Percentiles rank a stretch among this genome's conserved stretches.
Conservation (phyloP, 192 early-diverging fungal genomes). For the Phlyctochytrium arcticum region DNA sequence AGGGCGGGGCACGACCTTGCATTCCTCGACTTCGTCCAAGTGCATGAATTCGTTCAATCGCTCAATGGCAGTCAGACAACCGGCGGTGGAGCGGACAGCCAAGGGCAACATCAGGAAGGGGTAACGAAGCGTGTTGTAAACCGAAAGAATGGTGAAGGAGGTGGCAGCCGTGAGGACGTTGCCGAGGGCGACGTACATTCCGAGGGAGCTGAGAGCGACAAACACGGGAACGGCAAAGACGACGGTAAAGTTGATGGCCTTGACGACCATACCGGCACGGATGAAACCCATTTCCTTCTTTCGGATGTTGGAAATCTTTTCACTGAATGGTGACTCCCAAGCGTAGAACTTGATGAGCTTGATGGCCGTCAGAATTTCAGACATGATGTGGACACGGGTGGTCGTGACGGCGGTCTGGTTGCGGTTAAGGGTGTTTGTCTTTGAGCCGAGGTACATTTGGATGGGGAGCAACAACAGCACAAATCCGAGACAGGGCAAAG, state of each 20-base stretch:
- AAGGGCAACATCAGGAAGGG: constrained; percentile 67
- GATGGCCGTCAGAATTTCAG: constrained; percentile 68
- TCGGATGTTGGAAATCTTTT: constrained; percentile 55
- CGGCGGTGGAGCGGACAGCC: constrained; percentile 52
- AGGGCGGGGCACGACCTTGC: constrained; percentile 6
- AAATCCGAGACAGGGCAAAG: constrained; percentile 50
- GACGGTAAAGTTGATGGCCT: constrained; percentile 57
- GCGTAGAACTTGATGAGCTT: constrained; percentile 76
- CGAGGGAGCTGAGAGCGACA: constrained; percentile 41
- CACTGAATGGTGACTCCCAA: constrained; percentile 65
- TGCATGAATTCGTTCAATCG: constrained; percentile 50
- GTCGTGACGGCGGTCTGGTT: constrained; percentile 54
- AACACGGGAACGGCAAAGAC: constrained; percentile 62
- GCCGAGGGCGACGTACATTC: constrained; percentile 27
- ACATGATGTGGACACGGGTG: constrained; percentile 66
- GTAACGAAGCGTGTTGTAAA: constrained; percentile 69
- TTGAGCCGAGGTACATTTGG: constrained; percentile 53
- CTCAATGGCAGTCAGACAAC: constrained; percentile 49
- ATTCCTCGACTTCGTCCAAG: constrained; percentile 46
- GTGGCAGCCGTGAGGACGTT: constrained; percentile 45
- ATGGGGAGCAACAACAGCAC: constrained; percentile 57
- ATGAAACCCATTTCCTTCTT: constrained; percentile 52
- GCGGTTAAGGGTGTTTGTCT: constrained; percentile 42
- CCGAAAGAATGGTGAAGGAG: constrained; percentile 60
- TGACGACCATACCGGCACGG: constrained; percentile 47